These are phyloP conservation scores for Baorangia bicolor DNA, from an alignment of 768 basidiomycete genomes.

Conservation along the genomic window DNA sequence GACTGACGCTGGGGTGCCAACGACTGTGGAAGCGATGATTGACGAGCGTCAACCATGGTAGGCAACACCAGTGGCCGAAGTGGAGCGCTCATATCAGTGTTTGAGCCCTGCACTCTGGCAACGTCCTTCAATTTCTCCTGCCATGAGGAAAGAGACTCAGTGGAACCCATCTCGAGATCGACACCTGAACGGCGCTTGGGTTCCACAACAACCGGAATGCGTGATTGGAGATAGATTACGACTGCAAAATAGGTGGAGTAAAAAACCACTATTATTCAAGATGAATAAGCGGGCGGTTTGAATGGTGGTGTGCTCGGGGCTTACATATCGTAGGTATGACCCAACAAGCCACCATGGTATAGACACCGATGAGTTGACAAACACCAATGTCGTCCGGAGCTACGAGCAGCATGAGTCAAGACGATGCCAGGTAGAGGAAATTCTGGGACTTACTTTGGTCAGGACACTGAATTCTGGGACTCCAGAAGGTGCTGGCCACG, in stretches of 20 bases:
- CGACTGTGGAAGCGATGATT: background rate
- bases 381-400: slow-evolving; percentile 41
- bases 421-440: background rate
- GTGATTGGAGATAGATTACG: slow-evolving; percentile 37
- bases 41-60: slow-evolving; percentile 2
- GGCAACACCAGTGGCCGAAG: slow-evolving; percentile 11
- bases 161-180: slow-evolving; percentile 23
- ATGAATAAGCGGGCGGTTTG: slow-evolving; percentile 2
- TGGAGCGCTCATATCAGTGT: background rate
- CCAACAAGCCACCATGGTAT: slow-evolving; percentile 53
- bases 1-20: background rate
- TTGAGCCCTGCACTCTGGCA: background rate
- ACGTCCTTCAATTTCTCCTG: slow-evolving; percentile 3
- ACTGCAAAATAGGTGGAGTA: slow-evolving; percentile 44
- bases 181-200: background rate
- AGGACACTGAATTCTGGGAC: slow-evolving; percentile 43
- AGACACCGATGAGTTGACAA: slow-evolving; percentile 50
- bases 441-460: slow-evolving; percentile 36
- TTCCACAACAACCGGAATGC: slow-evolving; percentile 22
- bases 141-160: slow-evolving; percentile 4
- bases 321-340: slow-evolving; percentile 49
- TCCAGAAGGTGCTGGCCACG: slow-evolving; percentile 42
- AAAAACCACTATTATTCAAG: slow-evolving; percentile 35
- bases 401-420: slow-evolving; percentile 12
- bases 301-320: slow-evolving; percentile 20